Evolutionary conservation across 176 grass and related monocot genomes (phyloP).

Genomic region (Carex kokanica): DNA sequence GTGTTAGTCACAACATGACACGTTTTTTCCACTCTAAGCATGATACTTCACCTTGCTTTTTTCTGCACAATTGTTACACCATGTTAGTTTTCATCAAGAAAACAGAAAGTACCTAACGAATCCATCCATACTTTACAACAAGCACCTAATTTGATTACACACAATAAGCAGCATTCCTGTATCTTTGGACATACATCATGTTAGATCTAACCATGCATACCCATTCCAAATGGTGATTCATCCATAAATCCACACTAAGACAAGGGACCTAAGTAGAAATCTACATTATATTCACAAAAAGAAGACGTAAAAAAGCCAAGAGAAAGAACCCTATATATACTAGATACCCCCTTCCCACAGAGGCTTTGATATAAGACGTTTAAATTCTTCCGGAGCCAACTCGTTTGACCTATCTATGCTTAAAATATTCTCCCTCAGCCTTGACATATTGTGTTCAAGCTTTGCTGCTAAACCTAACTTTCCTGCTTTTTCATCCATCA

Average conservation of each 20-base stretch:
- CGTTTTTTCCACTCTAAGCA: no score
- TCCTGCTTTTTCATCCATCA: background rate
- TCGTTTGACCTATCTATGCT: background rate
- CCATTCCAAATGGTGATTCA: no score
- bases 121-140: background rate
- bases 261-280: no score
- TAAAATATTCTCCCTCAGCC: background rate
- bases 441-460: background rate
- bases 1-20: no score
- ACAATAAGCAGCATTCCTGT: background rate
- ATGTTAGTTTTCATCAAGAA: background rate
- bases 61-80: background rate
- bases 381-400: background rate
- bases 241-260: no score
- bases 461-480: background rate
- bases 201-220: no score
- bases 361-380: background rate
- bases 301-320: background rate
- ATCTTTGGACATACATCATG: no score
- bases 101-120: background rate
- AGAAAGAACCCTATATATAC: background rate
- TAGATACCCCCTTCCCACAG: background rate
- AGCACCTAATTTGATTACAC: background rate
- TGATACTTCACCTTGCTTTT: background rate
- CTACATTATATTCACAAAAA: background rate